A percentile compares a stretch with the other conserved stretches of the same genome.
phyloP scores from a whole-genome alignment of 1,284 basidiomycete species.

The Austropuccinia psidii region DNA sequence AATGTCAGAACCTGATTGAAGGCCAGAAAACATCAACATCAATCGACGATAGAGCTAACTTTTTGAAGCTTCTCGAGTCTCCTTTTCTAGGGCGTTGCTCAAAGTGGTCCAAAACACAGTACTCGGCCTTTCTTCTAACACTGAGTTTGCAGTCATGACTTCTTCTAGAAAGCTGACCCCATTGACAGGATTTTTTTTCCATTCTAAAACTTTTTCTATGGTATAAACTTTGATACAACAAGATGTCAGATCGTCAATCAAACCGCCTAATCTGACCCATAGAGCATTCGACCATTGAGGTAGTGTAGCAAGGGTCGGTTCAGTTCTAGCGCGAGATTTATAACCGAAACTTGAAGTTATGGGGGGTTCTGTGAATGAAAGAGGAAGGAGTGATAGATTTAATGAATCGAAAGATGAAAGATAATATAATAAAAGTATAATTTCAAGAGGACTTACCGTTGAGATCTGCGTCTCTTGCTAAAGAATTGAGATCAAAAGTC shows the following conservation, averaged over 20 bases:
- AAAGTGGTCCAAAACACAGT: constrained; percentile 82
- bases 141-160: constrained; percentile 65
- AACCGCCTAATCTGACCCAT: constrained; percentile 70
- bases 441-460: constrained; percentile 58
- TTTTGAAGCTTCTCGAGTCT: constrained; percentile 66
- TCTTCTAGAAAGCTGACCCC: constrained; percentile 78
- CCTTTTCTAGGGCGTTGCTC: constrained; percentile 67
- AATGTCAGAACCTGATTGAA: background rate
- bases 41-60: constrained; percentile 50
- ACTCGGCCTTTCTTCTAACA: constrained; percentile 80
- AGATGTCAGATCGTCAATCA: constrained; percentile 79
- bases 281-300: constrained; percentile 72
- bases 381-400: background rate
- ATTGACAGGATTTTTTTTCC: constrained; percentile 73
- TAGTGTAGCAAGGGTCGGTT: constrained; percentile 71
- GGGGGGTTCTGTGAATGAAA: constrained; percentile 49
- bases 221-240: constrained; percentile 92
- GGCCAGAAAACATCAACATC: background rate
- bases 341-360: constrained; percentile 54
- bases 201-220: constrained; percentile 79
- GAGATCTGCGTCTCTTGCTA: constrained; percentile 68
- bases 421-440: background rate
- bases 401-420: background rate
- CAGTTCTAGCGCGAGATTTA: constrained; percentile 69
- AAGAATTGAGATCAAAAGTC: constrained; percentile 74